Evolutionary conservation across 2,329 filamentous ascomycete species (phyloP).

Genomic region (Pseudogymnoascus sp.): DNA sequence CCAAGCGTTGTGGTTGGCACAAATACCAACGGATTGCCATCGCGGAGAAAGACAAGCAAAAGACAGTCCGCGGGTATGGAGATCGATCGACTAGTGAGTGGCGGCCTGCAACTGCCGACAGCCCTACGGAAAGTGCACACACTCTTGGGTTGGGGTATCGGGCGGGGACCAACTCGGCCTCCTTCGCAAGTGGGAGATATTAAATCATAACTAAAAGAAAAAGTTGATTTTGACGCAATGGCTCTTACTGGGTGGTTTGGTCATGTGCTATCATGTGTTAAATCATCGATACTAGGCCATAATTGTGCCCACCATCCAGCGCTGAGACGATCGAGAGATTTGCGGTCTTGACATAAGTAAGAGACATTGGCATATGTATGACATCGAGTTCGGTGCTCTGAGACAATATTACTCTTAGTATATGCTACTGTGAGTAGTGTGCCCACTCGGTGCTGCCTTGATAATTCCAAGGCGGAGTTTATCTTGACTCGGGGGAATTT

Average conservation of each 20-base stretch:
- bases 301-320: neutral
- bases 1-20: neutral
- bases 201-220: neutral
- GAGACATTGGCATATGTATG: slow-evolving; percentile 7
- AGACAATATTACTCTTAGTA: neutral
- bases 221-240: neutral
- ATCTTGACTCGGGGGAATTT: neutral
- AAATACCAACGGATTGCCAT: neutral
- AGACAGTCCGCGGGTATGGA: neutral
- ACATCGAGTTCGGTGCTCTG: neutral
- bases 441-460: neutral
- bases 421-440: neutral
- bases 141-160: neutral
- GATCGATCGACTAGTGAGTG: neutral
- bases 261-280: neutral
- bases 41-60: neutral
- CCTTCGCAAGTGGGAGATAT: neutral
- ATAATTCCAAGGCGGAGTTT: neutral
- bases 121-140: neutral
- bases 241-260: neutral
- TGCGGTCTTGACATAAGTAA: neutral
- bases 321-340: neutral
- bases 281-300: slow-evolving; percentile 7
- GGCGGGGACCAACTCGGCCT: too few species aligned
- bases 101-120: neutral